Percentiles rank a stretch among this genome's conserved stretches.
These are phyloP conservation scores for Pestalotiopsis sp. DNA, from an alignment of 2,329 filamentous ascomycete species.

Conservation along the genomic window DNA sequence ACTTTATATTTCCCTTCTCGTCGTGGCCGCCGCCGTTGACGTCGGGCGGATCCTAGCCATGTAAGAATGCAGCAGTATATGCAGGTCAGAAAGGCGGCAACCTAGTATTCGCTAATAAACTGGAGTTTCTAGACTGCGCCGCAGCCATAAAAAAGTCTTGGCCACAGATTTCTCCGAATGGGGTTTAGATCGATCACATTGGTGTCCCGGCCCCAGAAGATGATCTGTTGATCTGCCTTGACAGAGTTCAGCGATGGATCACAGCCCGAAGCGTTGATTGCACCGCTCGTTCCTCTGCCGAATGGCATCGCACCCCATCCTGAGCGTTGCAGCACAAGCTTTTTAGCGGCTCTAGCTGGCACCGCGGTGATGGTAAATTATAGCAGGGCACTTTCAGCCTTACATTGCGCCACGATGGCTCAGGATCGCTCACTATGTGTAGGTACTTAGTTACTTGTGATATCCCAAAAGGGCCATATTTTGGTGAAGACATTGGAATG, in stretches of 20 bases:
- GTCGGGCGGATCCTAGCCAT: background rate
- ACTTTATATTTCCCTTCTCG: constrained; percentile 7
- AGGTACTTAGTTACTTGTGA: background rate
- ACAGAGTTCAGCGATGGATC: too few species aligned
- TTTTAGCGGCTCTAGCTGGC: too few species aligned
- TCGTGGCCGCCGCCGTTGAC: background rate
- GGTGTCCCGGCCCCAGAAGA: background rate
- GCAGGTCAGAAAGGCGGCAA: background rate
- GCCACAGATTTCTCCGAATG: constrained; percentile 1
- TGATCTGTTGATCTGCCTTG: background rate
- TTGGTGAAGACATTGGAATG: background rate
- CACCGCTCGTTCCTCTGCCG: background rate
- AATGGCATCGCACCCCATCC: background rate
- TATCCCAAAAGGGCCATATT: background rate
- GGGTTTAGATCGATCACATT: background rate
- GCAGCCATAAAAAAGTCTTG: background rate
- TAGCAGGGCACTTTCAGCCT: background rate
- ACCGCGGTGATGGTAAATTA: too few species aligned
- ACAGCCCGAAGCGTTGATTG: background rate
- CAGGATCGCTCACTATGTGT: background rate
- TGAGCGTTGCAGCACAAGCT: background rate
- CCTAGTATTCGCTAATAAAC: background rate
- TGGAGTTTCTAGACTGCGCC: background rate
- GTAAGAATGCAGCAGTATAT: background rate
- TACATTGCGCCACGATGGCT: background rate